Evolutionary conservation across 495 filamentous ascomycete species (phyloP).

Genomic region (Daldinia loculata): DNA sequence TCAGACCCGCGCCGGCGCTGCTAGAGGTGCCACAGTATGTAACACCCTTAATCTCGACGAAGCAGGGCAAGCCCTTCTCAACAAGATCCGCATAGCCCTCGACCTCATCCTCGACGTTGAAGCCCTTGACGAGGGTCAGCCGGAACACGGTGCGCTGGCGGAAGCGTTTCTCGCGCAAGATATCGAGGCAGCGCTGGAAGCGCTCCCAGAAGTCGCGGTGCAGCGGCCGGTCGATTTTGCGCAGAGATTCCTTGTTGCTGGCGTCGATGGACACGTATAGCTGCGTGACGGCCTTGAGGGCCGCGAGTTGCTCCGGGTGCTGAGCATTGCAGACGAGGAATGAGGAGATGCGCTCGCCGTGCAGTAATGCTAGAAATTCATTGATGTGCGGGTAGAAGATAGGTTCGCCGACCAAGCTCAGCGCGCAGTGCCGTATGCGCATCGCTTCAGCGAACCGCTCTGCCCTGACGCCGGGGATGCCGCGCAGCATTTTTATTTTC

Average conservation of each 20-base stretch:
- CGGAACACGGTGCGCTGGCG: slow-evolving; percentile 93
- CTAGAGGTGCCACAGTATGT: slow-evolving; percentile 94
- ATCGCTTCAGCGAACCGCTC: slow-evolving; percentile 93
- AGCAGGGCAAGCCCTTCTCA: slow-evolving; percentile 82
- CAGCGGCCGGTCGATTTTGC: slow-evolving; percentile 87
- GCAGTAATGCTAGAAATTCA: slow-evolving; percentile 81
- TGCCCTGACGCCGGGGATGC: slow-evolving; percentile 89
- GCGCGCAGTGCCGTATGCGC: slow-evolving; percentile 89
- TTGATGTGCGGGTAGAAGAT: slow-evolving; percentile 99
- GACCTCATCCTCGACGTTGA: slow-evolving; percentile 94
- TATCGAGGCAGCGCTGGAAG: slow-evolving; percentile 88
- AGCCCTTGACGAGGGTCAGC: slow-evolving; percentile 89
- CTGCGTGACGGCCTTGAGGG: slow-evolving; percentile 84
- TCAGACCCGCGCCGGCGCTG: slow-evolving; percentile 80
- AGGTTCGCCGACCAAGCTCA: slow-evolving; percentile 91
- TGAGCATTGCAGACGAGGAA: slow-evolving; percentile 99
- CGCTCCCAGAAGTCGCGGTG: slow-evolving; percentile 98
- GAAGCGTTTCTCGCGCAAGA: slow-evolving; percentile 81
- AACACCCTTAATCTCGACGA: slow-evolving; percentile 95
- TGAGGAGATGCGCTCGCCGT: slow-evolving; percentile 84
- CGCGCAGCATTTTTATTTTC: slow-evolving; percentile 96
- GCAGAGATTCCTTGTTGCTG: slow-evolving; percentile 84
- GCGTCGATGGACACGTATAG: slow-evolving; percentile 97
- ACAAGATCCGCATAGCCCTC: slow-evolving; percentile 91
- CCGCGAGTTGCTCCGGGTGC: slow-evolving; percentile 88